Conservation (phyloP, 2,329 filamentous ascomycete species). For the Calonectria pauciramosa region DNA sequence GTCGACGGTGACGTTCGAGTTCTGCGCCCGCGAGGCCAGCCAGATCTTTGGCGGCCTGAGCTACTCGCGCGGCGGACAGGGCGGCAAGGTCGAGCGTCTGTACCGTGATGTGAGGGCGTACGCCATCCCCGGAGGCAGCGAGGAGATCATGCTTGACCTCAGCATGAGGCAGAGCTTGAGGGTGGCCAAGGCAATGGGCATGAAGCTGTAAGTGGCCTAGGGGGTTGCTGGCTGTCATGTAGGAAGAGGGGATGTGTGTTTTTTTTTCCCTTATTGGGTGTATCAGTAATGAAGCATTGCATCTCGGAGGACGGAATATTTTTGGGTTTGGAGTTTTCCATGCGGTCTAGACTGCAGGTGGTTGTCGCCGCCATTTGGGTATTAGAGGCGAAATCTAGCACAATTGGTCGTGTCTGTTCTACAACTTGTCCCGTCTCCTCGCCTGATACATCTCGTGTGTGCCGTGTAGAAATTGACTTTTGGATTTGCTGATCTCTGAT, state of each 20-base stretch:
- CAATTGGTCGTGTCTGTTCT: neutral
- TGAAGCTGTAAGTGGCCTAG: constrained; percentile 82
- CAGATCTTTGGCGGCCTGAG: constrained; percentile 97
- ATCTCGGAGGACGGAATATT: neutral
- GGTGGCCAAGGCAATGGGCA: constrained; percentile 91
- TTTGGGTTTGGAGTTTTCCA: constrained; percentile 18
- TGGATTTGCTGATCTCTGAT: neutral
- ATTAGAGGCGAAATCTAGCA: constrained; percentile 17
- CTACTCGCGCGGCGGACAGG: constrained; percentile 94
- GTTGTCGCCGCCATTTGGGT: constrained; percentile 11
- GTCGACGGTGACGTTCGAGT: constrained; percentile 94
- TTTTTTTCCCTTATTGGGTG: neutral
- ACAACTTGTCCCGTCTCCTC: neutral
- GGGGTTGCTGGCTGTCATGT: neutral
- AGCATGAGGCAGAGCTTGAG: constrained; percentile 92
- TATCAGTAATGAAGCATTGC: constrained; percentile 19
- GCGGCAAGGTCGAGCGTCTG: constrained; percentile 92
- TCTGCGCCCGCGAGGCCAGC: constrained; percentile 94
- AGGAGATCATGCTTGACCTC: constrained; percentile 99
- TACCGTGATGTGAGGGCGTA: constrained; percentile 97
- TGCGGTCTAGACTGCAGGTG: constrained; percentile 1
- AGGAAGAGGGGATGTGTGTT: neutral
- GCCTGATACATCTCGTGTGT: neutral
- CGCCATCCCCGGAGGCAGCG: constrained; percentile 93
- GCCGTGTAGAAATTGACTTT: neutral